Evolutionary conservation across 2,329 filamentous ascomycete genomes (phyloP).

Genomic region (Aspergillus sp.): DNA sequence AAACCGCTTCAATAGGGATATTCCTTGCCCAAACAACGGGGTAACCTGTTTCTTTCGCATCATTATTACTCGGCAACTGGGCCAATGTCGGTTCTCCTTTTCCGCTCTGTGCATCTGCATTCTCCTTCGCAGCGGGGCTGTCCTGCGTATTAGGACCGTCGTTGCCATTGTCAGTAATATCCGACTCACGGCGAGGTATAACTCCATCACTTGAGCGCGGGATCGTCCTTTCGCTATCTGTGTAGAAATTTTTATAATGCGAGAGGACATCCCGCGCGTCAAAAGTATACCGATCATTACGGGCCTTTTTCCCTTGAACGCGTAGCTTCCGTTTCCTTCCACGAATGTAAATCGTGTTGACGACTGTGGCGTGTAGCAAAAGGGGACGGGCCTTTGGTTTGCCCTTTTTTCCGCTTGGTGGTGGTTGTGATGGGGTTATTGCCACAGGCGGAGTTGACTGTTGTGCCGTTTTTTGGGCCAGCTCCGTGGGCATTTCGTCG

Average conservation of each 20-base stretch:
- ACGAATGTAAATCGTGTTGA: slow-evolving; percentile 76
- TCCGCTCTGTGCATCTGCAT: neutral
- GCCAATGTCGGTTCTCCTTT: neutral
- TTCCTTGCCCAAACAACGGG: slow-evolving; percentile 68
- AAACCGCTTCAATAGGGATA: slow-evolving; percentile 67
- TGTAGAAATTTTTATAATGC: slow-evolving; percentile 36
- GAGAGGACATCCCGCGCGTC: slow-evolving; percentile 36
- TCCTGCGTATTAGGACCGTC: neutral
- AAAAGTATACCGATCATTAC: slow-evolving; percentile 47
- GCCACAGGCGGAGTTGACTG: neutral
- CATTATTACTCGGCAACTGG: neutral
- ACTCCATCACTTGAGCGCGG: slow-evolving; percentile 12
- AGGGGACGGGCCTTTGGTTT: slow-evolving; percentile 52
- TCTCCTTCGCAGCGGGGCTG: neutral
- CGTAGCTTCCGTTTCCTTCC: slow-evolving; percentile 19
- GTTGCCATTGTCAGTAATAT: neutral
- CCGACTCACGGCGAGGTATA: neutral
- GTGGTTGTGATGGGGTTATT: slow-evolving; percentile 7
- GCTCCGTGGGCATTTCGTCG: no score
- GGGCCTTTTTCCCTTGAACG: slow-evolving; percentile 12
- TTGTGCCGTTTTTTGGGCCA: neutral
- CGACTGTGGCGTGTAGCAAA: slow-evolving; percentile 77
- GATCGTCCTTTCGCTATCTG: slow-evolving; percentile 24
- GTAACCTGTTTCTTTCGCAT: slow-evolving; percentile 1
- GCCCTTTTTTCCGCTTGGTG: slow-evolving; percentile 26